Conservation (phyloP, 441 rosid species). For the Brassica hybrid region DNA sequence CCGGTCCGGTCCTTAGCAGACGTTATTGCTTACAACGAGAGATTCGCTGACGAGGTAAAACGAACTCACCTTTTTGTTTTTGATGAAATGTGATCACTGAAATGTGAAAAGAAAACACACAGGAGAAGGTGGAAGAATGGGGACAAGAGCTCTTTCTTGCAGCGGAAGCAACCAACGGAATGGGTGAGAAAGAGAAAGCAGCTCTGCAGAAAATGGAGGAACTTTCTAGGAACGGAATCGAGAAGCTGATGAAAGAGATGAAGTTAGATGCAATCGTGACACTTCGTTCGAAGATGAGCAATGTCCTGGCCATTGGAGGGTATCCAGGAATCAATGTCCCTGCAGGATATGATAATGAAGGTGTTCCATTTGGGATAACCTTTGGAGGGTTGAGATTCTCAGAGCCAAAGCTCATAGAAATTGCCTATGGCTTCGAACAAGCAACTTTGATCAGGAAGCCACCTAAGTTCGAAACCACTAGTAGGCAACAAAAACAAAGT, state of each 20-base stretch:
- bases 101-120: constrained; percentile 16
- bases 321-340: constrained; percentile 74
- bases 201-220: constrained; percentile 41
- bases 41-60: constrained; percentile 52
- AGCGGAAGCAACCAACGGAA: constrained; percentile 53
- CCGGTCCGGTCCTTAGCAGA: constrained; percentile 72
- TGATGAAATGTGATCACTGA: constrained; percentile 5
- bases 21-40: constrained; percentile 63
- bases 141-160: constrained; percentile 51
- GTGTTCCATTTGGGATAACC: constrained; percentile 64
- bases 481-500: background rate
- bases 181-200: constrained; percentile 43
- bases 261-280: constrained; percentile 57
- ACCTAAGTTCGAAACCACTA: constrained; percentile 37
- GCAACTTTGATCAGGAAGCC: constrained; percentile 62
- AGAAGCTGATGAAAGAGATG: constrained; percentile 49
- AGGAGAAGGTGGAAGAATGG: constrained; percentile 58
- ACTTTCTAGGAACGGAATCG: constrained; percentile 54
- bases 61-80: background rate
- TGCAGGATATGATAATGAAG: constrained; percentile 54
- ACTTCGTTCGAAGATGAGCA: constrained; percentile 27
- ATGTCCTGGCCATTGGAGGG: constrained; percentile 68
- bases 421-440: constrained; percentile 74
- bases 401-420: constrained; percentile 72
- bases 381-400: constrained; percentile 64